Evolutionary conservation across 768 basidiomycete species (phyloP).

Genomic region (Calocera viscosa): DNA sequence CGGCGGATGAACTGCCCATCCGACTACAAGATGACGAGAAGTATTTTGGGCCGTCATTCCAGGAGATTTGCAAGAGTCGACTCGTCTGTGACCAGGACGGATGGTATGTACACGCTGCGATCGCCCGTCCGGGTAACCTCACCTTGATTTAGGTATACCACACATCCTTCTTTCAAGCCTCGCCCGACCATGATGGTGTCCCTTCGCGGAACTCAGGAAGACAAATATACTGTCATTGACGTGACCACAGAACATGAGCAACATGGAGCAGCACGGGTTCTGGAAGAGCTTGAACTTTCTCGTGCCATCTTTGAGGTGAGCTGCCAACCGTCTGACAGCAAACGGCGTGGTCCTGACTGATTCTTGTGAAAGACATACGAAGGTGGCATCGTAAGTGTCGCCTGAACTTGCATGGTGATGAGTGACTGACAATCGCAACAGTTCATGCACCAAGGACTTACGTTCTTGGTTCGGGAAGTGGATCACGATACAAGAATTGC

Average conservation of each 20-base stretch:
- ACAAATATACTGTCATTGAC: conserved; percentile 64
- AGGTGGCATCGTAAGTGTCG: conserved; percentile 61
- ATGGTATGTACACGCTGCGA: conserved; percentile 39
- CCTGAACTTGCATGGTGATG: not conserved
- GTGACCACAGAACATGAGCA: conserved; percentile 34
- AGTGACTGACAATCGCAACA: conserved; percentile 22
- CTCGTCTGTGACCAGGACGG: conserved; percentile 63
- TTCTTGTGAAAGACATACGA: conserved; percentile 41
- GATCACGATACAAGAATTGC: conserved; percentile 67
- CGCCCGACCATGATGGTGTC: conserved; percentile 60
- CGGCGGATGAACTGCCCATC: conserved; percentile 74
- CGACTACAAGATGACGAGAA: conserved; percentile 42
- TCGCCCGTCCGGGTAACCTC: not conserved
- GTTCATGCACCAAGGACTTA: conserved; percentile 81
- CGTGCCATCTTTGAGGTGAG: conserved; percentile 67
- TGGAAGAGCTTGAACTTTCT: conserved; percentile 77
- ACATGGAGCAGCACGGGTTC: conserved; percentile 33
- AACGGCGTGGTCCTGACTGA: not conserved
- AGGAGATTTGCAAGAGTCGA: conserved; percentile 46
- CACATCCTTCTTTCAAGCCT: conserved; percentile 66
- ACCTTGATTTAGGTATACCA: conserved; percentile 60
- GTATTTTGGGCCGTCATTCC: conserved; percentile 59
- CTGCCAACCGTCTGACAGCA: not conserved
- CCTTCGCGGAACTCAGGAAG: conserved; percentile 66
- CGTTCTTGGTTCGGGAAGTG: conserved; percentile 71